Evolutionary conservation across 2,329 filamentous ascomycete species (phyloP), one percentile per base, ranked within the genome.

Genomic region (Daldinia sp.): DNA sequence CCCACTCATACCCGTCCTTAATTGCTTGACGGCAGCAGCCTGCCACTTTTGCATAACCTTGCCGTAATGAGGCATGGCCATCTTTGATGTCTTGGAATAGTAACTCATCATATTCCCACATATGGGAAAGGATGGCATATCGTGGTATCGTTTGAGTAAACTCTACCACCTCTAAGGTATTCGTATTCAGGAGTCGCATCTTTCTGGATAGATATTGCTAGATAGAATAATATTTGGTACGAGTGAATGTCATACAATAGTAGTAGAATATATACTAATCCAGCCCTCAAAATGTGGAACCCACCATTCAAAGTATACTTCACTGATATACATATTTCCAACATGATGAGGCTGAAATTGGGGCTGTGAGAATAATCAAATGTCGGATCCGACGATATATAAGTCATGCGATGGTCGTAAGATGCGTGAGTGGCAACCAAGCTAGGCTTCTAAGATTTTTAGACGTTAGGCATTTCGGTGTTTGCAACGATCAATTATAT

Each of bases 51-150:
- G 33, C 15, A 12, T 60, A 72, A 33, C 69, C 69, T 33, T 51
- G 18, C 20, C 56, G 63, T n/a, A 7, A 20, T 2, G 42, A 15
- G 6, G 53, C 58, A 35, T 12, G 63, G 20, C 63, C 60, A 6
- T 61, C 37, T 44, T 69, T 44, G 30, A 67, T 46, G 46, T 71
- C 63, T 30, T 69, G 61, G 15, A 69, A 58, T 44, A 28, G 63
- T 15, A 72, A 67, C 58, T 71, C 69, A 12, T 28, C 69, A 7
- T 63, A 23, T 15, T 18, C 61, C 61, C 67, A 65, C 5, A 58
- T 64, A 23, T 68, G 64, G 4, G 69, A 66, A 23, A 71, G 67
- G 26, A 70, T 70, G 4, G 51, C 63, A 59, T 69, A 68, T 20
- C 26, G 30, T 3, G 62, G 67, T 41, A 6, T n/a, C 18, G 10